Base-by-base conservation (phyloP, 352 stramenopile species). In the Phytophthora idaei region DNA sequence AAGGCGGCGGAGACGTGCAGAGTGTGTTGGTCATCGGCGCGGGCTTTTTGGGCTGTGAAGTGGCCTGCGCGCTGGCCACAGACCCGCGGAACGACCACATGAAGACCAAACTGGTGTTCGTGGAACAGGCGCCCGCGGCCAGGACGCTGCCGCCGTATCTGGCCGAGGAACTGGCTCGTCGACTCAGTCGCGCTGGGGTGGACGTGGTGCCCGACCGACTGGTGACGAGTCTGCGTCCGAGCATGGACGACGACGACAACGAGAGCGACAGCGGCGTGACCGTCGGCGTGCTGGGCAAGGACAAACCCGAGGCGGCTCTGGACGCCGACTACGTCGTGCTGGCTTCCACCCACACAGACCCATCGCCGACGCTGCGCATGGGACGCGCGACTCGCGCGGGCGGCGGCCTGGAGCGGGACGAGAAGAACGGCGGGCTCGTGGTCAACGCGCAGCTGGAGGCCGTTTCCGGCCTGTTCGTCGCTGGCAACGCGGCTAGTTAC, bases 391-490 rank as follows among this genome's bases (percentile, higher is more conserved):
- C 69, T 6, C 65, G 69, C 8, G 83, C 71, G 27, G 81, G 89
- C 39, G 69, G 69, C 15, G 69, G 69, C 1, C 78, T 98, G 27
- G 92, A 98, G 59, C 78, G 97, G 36, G 91, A 98, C 69, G 71
- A 87, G 42, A 72, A 77, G 39, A 96, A 95, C 51, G 92, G 92
- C 36, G 93, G 93, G 3, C 90, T 98, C 25, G 83, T 97, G 12
- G 91, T 97, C 29, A 98, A 98, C 61, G 85, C 81, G 4, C 78
- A 94, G 51, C 77, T 98, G 17, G 93, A 98, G 61, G 91, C 90
- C 27, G 82, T 96, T 49, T 89, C 87, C 7, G 90, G 92, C 3
- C 67, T 98, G 5, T 98, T 97, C 62, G 90, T 97, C 9, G 93
- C 93, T 10, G 93, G 93, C 3, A 95, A 94, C 47, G 78, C 86